Evolutionary conservation across 2,329 filamentous ascomycete species (phyloP), one percentile per base, ranked within the genome.

Genomic region (Ascochyta lentis): DNA sequence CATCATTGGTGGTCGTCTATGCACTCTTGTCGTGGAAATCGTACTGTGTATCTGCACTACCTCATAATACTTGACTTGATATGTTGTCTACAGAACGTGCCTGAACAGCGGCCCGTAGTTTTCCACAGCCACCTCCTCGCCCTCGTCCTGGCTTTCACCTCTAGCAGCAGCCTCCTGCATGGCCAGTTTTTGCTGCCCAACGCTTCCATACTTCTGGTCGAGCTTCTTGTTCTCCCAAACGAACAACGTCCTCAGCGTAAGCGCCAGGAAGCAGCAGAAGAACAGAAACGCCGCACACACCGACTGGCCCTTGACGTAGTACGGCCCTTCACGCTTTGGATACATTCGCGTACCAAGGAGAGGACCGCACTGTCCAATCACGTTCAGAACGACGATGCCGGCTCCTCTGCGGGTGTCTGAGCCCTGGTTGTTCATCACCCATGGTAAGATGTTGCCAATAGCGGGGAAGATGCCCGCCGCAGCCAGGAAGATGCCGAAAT

Each of bases 381-480:
- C 75, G 66, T 89, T 89, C 43, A 87, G 76, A n/a, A 90, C 80
- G 8, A 87, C 84, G 47, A 91, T 87, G 4, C 83, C 83, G 2
- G 84, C 83, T 4, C 88, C 89, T 2, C 88, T 82, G 43, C 88
- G 86, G 2, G 86, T 88, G 66, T 89, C 87, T 34, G 80, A 85
- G 13, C 87, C 87, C 71, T 90, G 87, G 69, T 90, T 90, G 69
- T 90, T 83, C 2, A 88, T 73, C 1, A 89, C 87, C 72, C 89
- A 89, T 0, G 89, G 88, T 33, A 92, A 82, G 8, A 89, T 87
- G 59, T 90, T 89, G 3, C 86, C 85, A 31, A 91, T 86, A 64
- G 83, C 84, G 0, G 88, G 85, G 41, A 91, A 88, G 23, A 91
- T 83, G 10, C 86, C 86, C 2, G 79, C 80, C 0, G 86, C 83